Evolutionary conservation across 2,329 filamentous ascomycete genomes (phyloP), one percentile per base, ranked within the genome.

Genomic region (Colletotrichum gloeosporioides): DNA sequence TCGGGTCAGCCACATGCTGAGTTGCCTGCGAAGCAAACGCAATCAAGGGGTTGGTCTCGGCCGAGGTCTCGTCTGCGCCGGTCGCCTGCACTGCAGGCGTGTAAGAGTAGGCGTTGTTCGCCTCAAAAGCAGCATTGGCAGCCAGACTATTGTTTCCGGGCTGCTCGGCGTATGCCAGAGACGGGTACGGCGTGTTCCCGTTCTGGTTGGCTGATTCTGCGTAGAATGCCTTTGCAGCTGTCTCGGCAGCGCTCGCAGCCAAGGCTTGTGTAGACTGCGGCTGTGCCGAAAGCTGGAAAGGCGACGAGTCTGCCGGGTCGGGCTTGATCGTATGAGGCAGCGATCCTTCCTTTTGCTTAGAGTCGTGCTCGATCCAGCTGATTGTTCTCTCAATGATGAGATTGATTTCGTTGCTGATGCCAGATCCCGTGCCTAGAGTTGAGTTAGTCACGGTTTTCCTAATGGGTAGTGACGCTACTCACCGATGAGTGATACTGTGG

Each of bases 401-500:
- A 10, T 84, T 82, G 69, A 91, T 87, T 31, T 89, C 86, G 59
- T 83, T 82, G 62, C 85, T 84, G 53, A 90, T 84, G 25, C 84
- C 83, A 31, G 82, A 82, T 27, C 88, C 88, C 16, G 87, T 85
- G 39, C 87, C 89, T 90, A 73, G 8, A 12, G 22, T 3, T 5
- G 16, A 44, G 27, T 80, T 75, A 80, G 77, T 39, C 3, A n/a
- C 18, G 6, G n/a, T 25, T 53, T 4, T 22, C 29, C 8, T n/a
- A 2, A 22, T 15, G 18, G 7, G 15, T 0, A 15, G 7, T 29
- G 2, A 16, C 8, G 13, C 57, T 31, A 32, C 89, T 83, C 87
- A 94, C 94, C 93, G 57, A 95, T 84, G n/a, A 95, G 85, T 53
- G 87, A 86, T 25, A 93, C 91, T 64, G 93, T 92, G 73, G 95